These are phyloP conservation scores for Aleurites moluccanus DNA, from an alignment of 441 rosid species.

Conservation along the genomic window DNA sequence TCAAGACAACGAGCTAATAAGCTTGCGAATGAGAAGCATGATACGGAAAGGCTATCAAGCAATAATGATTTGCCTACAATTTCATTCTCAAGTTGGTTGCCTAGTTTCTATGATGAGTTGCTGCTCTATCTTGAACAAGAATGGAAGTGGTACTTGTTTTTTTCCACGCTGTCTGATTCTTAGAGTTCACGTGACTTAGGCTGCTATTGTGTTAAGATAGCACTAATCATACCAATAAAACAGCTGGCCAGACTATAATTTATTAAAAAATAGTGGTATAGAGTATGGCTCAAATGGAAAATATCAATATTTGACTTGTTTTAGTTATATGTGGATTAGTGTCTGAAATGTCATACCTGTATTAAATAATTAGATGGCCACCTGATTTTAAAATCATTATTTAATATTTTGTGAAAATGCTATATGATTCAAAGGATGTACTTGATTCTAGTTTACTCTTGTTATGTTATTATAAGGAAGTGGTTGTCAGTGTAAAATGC, in stretches of 20 bases:
- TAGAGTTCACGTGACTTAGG: not conserved
- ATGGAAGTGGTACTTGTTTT: slow-evolving; percentile 88
- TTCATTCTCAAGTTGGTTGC: slow-evolving; percentile 85
- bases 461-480: not conserved
- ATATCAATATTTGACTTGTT: not conserved
- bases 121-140: slow-evolving; percentile 97
- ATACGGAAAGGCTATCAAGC: slow-evolving; percentile 53
- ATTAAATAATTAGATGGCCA: not conserved
- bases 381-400: not conserved
- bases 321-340: not conserved
- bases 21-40: slow-evolving; percentile 60
- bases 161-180: not conserved
- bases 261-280: not conserved
- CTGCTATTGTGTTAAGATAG: not conserved
- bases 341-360: not conserved
- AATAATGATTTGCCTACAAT: slow-evolving; percentile 45
- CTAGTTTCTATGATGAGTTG: slow-evolving; percentile 90
- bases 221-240: not conserved
- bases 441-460: not conserved
- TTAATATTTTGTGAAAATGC: not conserved
- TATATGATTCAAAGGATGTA: not conserved
- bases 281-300: not conserved
- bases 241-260: not conserved
- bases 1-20: slow-evolving; percentile 58
- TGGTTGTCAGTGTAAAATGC: not conserved